Base-by-base conservation (phyloP, 2,329 filamentous ascomycete genomes). In the Diaporthe ampelina region DNA sequence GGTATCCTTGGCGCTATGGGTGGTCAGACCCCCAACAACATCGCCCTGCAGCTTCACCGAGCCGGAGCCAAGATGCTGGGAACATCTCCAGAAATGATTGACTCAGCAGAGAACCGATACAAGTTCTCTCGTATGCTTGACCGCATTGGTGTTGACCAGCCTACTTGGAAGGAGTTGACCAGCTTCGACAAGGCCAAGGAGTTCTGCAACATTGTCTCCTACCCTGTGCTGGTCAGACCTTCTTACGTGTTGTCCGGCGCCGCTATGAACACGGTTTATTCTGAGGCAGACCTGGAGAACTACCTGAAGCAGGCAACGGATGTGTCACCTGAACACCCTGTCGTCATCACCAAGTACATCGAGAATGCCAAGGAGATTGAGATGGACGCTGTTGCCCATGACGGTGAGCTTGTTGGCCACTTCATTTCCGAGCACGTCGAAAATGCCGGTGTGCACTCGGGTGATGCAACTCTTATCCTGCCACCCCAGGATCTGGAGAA, bases 281-380 rank as follows among this genome's bases (percentile, higher is more conserved):
- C 96, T 0, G 92, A 97, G 86, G 94, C 96, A 81, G 97, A 98
- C 82, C 87, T 99, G 74, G 94, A 94, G 79, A 93, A 89, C 80
- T 98, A 97, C 84, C 88, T 99, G 58, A 91, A 94, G 77, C 96
- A 98, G 85, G 97, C 97, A 71, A 94, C 91, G 9, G 95, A 97
- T 77, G 97, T 99, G 61, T 98, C 97, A 8, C 92, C 94, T 76
- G 96, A 98, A 76, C 94, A 98, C 83, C 97, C 97, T 0, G 97
- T 99, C 15, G 97, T 99, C 76, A 98, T 99, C 81, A 98, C 96
- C 76, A 99, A 99, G 87, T 99, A 98, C 86, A 98, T 99, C 78
- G 97, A 99, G 87, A 97, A 97, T 78, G 97, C 97, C 77, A 98
- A 99, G 88, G 97, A 99, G 84, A 98, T 99, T 77, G 97, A 99